phyloP scores from a whole-genome alignment of 202 grass and related monocot species.

The Zoysia matrella region DNA sequence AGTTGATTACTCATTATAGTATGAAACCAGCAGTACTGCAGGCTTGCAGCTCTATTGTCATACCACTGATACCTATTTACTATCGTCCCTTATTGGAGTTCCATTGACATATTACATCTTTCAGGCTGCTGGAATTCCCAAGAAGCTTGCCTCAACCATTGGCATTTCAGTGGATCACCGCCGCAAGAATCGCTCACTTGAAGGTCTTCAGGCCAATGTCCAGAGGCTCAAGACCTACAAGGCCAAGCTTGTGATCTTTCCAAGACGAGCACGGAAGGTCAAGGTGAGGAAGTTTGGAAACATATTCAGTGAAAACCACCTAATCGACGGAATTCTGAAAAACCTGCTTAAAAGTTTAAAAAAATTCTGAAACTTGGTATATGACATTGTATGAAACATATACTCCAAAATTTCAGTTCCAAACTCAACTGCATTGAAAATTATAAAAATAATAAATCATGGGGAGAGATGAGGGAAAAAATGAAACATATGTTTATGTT shows the following conservation, averaged over 20 bases:
- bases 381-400: too few species aligned
- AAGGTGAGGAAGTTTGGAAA: conserved; percentile 53
- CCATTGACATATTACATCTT: neutral
- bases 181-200: conserved; percentile 77
- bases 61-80: neutral
- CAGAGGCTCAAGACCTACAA: conserved; percentile 93
- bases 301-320: too few species aligned
- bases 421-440: too few species aligned
- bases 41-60: neutral
- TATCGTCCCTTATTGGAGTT: neutral
- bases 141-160: conserved; percentile 78
- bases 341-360: too few species aligned
- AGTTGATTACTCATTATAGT: conserved; percentile 22
- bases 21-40: neutral
- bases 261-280: conserved; percentile 76
- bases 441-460: too few species aligned
- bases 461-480: too few species aligned
- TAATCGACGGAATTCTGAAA: too few species aligned
- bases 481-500: too few species aligned
- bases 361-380: too few species aligned
- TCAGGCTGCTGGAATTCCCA: conserved; percentile 42
- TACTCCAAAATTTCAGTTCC: too few species aligned
- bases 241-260: conserved; percentile 97
- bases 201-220: conserved; percentile 81
- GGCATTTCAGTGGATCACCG: conserved; percentile 89